Base-by-base conservation (phyloP, 108 stramenopile genomes). In the Bacterosira constricta region DNA sequence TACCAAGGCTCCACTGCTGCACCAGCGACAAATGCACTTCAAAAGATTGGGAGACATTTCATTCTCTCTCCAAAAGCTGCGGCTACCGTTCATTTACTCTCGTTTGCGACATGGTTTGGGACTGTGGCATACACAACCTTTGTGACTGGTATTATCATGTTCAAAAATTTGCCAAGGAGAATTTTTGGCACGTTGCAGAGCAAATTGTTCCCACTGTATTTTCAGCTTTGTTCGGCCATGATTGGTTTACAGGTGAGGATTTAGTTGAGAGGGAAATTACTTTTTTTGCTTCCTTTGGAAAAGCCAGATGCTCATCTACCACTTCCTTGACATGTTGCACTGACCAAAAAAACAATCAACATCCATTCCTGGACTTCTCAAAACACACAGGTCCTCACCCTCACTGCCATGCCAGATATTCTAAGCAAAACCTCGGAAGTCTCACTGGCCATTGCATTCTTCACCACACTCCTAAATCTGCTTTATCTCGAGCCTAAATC, bases 201-300 rank as follows among this genome's bases (percentile, higher is more conserved):
- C 45, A 93, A 90, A 66, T 69, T 93, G 5, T 93, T 93, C 63
- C 92, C 92, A 6, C 60, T 80, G 21, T 93, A 91, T 68, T 93
- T 93, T 81, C 58, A 67, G 45, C 74, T 93, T 32, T 69, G 77
- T 9, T 59, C 88, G 52, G 71, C 71, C 20, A 56, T 70, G 52
- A 66, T 89, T 36, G 73, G 85, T n/a, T 11, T 90, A 11, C 84
- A 85, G 57, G 72, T 91, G 45, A 79, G 58, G 21, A 45, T 45
- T 1, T 6, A 25, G 3, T 45, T 27, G 25, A 50, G 13, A n/a
- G n/a, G n/a, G n/a, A n/a, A n/a, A n/a, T n/a, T n/a, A n/a, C n/a
- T n/a, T n/a, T n/a, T n/a, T n/a, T n/a, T n/a, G n/a, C n/a, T n/a
- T n/a, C n/a, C n/a, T n/a, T n/a, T n/a, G n/a, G n/a, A n/a, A n/a